Evolutionary conservation across 2,329 filamentous ascomycete species (phyloP), one percentile per base, ranked within the genome.

Genomic region (Boeremia lycopersici): DNA sequence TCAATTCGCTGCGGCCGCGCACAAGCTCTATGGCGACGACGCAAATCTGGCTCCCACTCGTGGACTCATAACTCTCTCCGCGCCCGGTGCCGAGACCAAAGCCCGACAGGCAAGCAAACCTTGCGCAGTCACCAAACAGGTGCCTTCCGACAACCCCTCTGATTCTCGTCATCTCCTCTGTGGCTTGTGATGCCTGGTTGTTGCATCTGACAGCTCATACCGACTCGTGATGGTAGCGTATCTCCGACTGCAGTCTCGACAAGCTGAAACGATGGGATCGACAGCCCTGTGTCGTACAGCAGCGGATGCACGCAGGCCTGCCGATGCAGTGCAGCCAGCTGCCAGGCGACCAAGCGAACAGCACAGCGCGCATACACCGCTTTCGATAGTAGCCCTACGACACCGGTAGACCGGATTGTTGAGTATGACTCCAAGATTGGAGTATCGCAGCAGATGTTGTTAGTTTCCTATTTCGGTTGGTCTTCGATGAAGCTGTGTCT

Each of bases 321-420:
- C 53, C 53, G 53, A 28, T 47, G 47, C 46, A 33, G 48, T 28
- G 39, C n/a, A 35, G 29, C 13, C 23, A 39, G 51, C 52, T 41
- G 47, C 36, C 36, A 48, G 42, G 43, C 38, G 30, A 34, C 39
- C 31, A 46, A 42, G 33, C 46, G 36, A 42, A 56, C 53, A 52
- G 53, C 53, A 39, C 36, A 48, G 39, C 47, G 42, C 42, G 36
- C 46, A 47, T 52, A 43, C 53, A 47, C 43, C 47, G 53, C 53
- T 42, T 43, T 46, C 42, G 25, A 51, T 30, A 42, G 29, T 34
- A 50, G 46, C 34, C 42, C 23, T 47, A 41, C 36, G 6, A 38
- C 17, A 42, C 52, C 46, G 46, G 41, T 25, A 38, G 17, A 41
- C 19, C 6, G 42, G 35, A 23, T 50, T 55, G 46, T 55, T 55